These are phyloP conservation scores for Cylindrodendrum hubeiense DNA, from an alignment of 2,329 filamentous ascomycete genomes.

Conservation along the genomic window DNA sequence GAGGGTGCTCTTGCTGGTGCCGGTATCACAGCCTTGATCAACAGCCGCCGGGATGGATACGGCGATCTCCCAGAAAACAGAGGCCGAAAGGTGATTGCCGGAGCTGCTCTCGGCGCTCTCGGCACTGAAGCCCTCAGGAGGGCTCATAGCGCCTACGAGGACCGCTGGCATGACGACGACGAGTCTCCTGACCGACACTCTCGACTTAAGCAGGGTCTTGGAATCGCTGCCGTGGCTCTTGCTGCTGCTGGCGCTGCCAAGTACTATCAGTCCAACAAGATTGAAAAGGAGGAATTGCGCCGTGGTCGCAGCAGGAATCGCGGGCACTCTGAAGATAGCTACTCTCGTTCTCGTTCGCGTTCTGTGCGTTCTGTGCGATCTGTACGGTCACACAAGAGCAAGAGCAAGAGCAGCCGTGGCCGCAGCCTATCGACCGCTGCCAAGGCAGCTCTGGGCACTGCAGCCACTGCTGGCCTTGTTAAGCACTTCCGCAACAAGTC, in stretches of 20 bases:
- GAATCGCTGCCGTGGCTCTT: conserved; percentile 72
- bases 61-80: conserved; percentile 64
- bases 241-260: conserved; percentile 75
- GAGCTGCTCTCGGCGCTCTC: conserved; percentile 72
- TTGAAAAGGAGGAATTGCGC: conserved; percentile 68
- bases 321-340: conserved; percentile 55
- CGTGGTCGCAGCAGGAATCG: conserved; percentile 69
- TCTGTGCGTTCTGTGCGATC: conserved; percentile 53
- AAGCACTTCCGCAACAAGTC: conserved; percentile 70
- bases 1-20: conserved; percentile 75
- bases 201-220: conserved; percentile 71
- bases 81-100: conserved; percentile 70
- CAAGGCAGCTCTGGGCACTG: conserved; percentile 69
- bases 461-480: conserved; percentile 68
- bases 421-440: conserved; percentile 63
- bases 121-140: conserved; percentile 72
- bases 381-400: conserved; percentile 55
- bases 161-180: conserved; percentile 58
- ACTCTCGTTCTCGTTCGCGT: conserved; percentile 58
- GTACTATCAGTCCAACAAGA: conserved; percentile 71
- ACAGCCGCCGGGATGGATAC: conserved; percentile 64
- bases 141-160: conserved; percentile 72
- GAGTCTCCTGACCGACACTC: conserved; percentile 57
- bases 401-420: conserved; percentile 53
- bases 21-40: conserved; percentile 69